Percentiles rank a stretch among this genome's conserved stretches.
Evolutionary conservation across 371 early-diverging fungal genomes (phyloP).

Genomic region (Lichtheimia ramosa): DNA sequence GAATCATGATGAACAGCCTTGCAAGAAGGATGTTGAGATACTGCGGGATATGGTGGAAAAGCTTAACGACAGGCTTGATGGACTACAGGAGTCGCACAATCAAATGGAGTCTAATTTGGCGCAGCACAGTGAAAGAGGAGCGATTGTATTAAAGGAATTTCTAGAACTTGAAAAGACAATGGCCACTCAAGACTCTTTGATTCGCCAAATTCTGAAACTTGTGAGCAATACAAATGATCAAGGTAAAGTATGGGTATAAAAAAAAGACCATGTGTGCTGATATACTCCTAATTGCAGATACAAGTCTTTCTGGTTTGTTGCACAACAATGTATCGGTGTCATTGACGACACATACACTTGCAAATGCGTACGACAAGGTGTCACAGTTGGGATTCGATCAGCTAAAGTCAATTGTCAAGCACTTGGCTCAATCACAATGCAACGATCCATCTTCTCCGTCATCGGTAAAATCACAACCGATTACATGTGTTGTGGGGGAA

Average conservation of each 20-base stretch:
- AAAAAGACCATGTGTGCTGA: slow-evolving; percentile 7
- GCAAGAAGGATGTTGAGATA: not conserved
- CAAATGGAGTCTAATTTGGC: slow-evolving; percentile 34
- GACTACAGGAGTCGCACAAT: slow-evolving; percentile 30
- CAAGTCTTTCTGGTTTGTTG: not conserved
- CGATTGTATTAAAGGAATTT: slow-evolving; percentile 59
- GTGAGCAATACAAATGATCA: not conserved
- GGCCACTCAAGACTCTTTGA: slow-evolving; percentile 61
- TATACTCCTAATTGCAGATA: not conserved
- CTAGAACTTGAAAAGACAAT: slow-evolving; percentile 56
- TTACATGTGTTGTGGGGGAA: slow-evolving; percentile 36
- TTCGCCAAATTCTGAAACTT: slow-evolving; percentile 61
- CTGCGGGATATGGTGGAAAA: slow-evolving; percentile 26
- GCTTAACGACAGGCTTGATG: slow-evolving; percentile 48
- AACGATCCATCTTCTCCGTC: not conserved
- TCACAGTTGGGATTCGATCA: slow-evolving; percentile 4
- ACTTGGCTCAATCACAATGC: not conserved
- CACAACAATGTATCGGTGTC: not conserved
- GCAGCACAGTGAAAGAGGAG: slow-evolving; percentile 52
- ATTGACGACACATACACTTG: slow-evolving; percentile 10
- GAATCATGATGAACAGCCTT: not conserved
- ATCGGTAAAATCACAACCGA: slow-evolving; percentile 33
- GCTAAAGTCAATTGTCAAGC: slow-evolving; percentile 7
- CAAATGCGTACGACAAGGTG: slow-evolving; percentile 9
- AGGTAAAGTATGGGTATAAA: slow-evolving; percentile 1